Evolutionary conservation across 768 basidiomycete genomes (phyloP).

Genomic region (Stropharia rugosoannulata): DNA sequence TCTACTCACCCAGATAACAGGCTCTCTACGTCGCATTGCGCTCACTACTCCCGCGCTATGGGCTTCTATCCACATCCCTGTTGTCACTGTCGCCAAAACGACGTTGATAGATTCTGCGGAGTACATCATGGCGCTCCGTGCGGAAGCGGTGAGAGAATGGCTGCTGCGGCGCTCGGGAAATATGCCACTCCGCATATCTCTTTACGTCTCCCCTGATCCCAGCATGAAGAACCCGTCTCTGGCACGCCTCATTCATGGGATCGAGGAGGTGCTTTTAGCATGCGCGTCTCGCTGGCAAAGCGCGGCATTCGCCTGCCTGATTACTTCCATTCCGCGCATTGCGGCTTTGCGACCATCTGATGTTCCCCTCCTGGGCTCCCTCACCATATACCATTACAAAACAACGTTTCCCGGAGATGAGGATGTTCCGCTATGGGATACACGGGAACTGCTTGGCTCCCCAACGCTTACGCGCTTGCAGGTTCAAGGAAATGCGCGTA

Average conservation of each 20-base stretch:
- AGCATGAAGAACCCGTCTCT: neutral
- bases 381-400: neutral
- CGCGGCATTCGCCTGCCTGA: neutral
- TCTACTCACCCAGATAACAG: neutral
- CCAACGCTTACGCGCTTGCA: neutral
- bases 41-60: neutral
- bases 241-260: neutral
- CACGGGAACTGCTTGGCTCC: no score
- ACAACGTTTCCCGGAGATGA: neutral
- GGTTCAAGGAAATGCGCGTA: neutral
- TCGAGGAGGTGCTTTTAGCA: neutral
- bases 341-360: neutral
- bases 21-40: neutral
- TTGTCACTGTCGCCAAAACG: neutral
- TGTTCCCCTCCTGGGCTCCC: neutral
- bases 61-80: neutral
- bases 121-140: neutral
- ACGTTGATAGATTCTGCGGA: neutral
- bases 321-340: neutral
- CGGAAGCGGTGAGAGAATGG: neutral
- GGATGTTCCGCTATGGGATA: neutral
- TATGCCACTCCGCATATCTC: neutral
- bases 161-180: neutral
- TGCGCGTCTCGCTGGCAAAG: neutral
- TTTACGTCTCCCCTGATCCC: neutral